Evolutionary conservation across 2,329 filamentous ascomycete species (phyloP).

Genomic region (Fusarium concolor): DNA sequence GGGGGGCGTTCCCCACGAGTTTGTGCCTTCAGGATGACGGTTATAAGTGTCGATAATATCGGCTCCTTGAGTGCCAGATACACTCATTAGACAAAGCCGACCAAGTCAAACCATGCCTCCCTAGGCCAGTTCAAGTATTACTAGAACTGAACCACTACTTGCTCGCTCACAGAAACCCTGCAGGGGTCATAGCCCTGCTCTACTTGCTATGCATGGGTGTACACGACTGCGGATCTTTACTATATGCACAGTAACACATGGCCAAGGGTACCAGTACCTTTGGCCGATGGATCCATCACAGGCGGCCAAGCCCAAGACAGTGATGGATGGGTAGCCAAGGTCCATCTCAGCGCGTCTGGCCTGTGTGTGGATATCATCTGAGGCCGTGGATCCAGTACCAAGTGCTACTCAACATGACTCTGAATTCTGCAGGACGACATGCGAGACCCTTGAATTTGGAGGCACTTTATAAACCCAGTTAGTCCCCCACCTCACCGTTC

Average conservation of each 20-base stretch:
- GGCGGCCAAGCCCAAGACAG: slow-evolving; percentile 12
- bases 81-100: not conserved
- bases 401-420: slow-evolving; percentile 33
- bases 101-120: not conserved
- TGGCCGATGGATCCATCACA: slow-evolving; percentile 15
- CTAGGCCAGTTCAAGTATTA: not conserved
- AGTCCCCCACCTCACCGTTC: slow-evolving; percentile 12
- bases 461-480: slow-evolving; percentile 37
- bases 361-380: slow-evolving; percentile 29
- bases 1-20: slow-evolving; percentile 15
- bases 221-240: slow-evolving; percentile 11
- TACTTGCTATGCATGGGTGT: not conserved
- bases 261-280: not conserved
- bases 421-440: slow-evolving; percentile 32
- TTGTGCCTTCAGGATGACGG: not conserved
- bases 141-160: not conserved
- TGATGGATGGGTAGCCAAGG: slow-evolving; percentile 11
- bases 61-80: not conserved
- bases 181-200: slow-evolving; percentile 13
- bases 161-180: not conserved
- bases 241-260: not conserved
- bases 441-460: not conserved
- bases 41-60: not conserved
- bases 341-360: not conserved
- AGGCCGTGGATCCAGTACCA: slow-evolving; percentile 29